These are phyloP conservation scores for Phyllostachys edulis DNA, from an alignment of 176 grass and related monocot species.

Conservation along the genomic window DNA sequence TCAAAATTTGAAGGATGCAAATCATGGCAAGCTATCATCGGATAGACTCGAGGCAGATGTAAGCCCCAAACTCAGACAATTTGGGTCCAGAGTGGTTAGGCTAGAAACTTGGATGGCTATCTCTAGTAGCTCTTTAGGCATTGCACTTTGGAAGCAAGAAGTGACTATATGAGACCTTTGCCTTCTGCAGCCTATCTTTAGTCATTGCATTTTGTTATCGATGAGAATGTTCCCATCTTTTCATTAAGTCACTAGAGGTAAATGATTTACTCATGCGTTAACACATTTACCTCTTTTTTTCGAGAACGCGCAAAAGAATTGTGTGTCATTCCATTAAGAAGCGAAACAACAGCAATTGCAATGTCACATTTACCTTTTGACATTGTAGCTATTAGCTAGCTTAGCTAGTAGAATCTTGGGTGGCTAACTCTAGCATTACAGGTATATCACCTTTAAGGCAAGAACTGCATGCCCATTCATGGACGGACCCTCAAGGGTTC, in stretches of 20 bases:
- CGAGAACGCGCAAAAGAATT: no score
- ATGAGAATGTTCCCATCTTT: constrained; percentile 33
- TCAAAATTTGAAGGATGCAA: background rate
- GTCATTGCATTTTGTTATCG: background rate
- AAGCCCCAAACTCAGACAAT: constrained; percentile 38
- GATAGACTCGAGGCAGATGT: constrained; percentile 35
- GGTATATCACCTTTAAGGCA: no score
- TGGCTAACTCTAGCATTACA: no score
- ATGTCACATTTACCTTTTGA: no score
- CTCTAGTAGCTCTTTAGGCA: constrained; percentile 33
- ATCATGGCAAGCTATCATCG: constrained; percentile 17
- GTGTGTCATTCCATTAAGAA: no score
- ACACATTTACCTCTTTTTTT: no score
- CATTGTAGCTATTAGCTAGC: no score
- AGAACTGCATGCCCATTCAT: no score
- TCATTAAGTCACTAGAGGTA: constrained; percentile 20
- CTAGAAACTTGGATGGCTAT: constrained; percentile 49
- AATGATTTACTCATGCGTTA: background rate
- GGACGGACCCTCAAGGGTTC: no score
- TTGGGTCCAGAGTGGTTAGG: constrained; percentile 29
- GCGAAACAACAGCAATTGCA: no score
- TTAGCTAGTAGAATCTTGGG: no score
- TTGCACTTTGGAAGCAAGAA: constrained; percentile 51
- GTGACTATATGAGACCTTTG: constrained; percentile 20
- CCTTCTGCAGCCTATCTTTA: constrained; percentile 46